Conservation (phyloP, 768 basidiomycete species). For the Mycena vitilis region DNA sequence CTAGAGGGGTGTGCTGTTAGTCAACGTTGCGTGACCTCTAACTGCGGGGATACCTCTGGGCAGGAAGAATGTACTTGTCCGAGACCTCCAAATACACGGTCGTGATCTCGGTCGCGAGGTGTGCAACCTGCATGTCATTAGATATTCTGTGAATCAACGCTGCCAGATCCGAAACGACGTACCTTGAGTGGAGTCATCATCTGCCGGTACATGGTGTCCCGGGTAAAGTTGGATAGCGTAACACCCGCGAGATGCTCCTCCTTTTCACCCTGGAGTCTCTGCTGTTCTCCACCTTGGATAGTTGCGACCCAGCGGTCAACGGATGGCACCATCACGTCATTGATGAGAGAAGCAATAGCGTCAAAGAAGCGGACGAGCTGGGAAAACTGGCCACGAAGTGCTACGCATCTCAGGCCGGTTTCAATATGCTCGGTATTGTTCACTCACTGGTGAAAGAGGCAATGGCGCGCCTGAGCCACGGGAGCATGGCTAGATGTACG, state of each 20-base stretch:
- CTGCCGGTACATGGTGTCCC: neutral
- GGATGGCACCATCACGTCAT: neutral
- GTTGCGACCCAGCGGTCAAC: neutral
- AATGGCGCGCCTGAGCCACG: neutral
- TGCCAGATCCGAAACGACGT: neutral
- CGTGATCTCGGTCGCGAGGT: neutral
- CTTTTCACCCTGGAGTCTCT: neutral
- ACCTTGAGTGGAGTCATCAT: conserved; percentile 3
- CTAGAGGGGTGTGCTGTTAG: too few relatives aligned
- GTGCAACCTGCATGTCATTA: neutral
- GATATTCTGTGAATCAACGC: too few relatives aligned
- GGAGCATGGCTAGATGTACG: neutral
- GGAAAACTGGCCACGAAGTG: conserved; percentile 6
- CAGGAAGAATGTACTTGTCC: neutral
- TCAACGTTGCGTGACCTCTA: too few relatives aligned
- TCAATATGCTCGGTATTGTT: neutral
- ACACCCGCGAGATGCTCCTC: neutral
- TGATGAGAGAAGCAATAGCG: neutral
- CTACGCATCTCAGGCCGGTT: neutral
- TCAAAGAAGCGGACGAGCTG: conserved; percentile 13
- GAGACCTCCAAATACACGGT: neutral
- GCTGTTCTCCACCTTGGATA: neutral
- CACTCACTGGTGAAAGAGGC: conserved; percentile 4
- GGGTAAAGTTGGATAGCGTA: neutral
- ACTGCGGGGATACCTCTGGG: conserved; percentile 12